A percentile compares a stretch with the other conserved stretches of the same genome.
phyloP scores from a whole-genome alignment of 73 alveolate species.

The Paramecium pentaurelia region DNA sequence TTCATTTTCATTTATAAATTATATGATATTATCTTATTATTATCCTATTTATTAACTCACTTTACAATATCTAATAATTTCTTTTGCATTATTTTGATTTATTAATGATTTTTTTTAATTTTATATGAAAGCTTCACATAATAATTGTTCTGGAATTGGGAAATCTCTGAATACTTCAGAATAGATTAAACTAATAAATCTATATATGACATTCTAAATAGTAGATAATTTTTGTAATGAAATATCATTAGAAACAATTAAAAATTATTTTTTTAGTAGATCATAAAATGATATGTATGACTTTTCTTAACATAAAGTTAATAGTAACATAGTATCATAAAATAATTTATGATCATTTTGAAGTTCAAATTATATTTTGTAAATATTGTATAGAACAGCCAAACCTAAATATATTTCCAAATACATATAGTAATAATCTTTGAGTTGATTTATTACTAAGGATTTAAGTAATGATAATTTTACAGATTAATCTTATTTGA shows the following conservation, averaged over 20 bases:
- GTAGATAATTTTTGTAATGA: not conserved
- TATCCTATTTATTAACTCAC: not conserved
- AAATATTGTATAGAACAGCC: not conserved
- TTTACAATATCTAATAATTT: not conserved
- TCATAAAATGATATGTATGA: not conserved
- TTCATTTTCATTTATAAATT: not conserved
- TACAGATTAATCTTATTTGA: not conserved
- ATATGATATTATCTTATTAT: not conserved
- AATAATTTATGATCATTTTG: not conserved
- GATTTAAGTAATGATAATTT: not conserved
- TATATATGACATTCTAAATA: not conserved
- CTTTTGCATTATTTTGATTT: not conserved
- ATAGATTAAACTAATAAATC: not conserved
- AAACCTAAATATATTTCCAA: not conserved
- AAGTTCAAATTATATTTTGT: not conserved
- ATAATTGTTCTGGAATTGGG: not conserved
- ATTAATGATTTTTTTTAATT: not conserved
- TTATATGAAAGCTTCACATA: not conserved
- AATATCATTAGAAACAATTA: not conserved
- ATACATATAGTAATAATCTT: not conserved
- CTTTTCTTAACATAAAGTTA: not conserved
- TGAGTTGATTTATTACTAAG: not conserved
- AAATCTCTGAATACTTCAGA: not conserved
- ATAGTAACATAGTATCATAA: not conserved
- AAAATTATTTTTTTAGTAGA: not conserved